phyloP scores from a whole-genome alignment of 768 basidiomycete species.

The Suillus decipiens region DNA sequence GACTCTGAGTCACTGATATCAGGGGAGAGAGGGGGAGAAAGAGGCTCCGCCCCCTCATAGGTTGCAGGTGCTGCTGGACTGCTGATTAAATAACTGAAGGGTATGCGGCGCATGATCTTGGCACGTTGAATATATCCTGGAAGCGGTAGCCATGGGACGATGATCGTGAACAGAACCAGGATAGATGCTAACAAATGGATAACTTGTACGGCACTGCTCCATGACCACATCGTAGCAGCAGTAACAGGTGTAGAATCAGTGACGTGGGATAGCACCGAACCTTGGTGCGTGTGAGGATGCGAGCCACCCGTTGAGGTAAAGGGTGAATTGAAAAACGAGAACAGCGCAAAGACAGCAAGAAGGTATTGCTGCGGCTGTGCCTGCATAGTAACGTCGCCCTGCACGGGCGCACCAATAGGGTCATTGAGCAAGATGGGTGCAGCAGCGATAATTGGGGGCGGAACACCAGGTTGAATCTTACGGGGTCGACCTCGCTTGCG shows the following conservation, averaged over 20 bases:
- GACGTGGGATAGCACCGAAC: constrained; percentile 53
- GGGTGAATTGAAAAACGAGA: constrained; percentile 84
- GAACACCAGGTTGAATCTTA: constrained; percentile 60
- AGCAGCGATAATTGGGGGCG: constrained; percentile 31
- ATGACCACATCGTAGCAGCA: constrained; percentile 37
- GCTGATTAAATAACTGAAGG: constrained; percentile 22
- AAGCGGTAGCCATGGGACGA: constrained; percentile 47
- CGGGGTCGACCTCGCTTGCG: constrained; percentile 83
- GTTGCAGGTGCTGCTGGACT: constrained; percentile 4
- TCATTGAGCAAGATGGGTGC: constrained; percentile 21
- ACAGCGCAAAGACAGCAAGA: constrained; percentile 79
- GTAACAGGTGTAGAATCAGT: constrained; percentile 22
- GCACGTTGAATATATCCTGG: constrained; percentile 22
- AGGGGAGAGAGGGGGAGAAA: constrained; percentile 32
- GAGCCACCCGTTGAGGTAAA: constrained; percentile 44
- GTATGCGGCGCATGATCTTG: constrained; percentile 29
- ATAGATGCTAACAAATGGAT: constrained; percentile 69
- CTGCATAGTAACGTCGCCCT: constrained; percentile 18
- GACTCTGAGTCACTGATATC: constrained; percentile 27
- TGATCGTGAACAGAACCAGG: constrained; percentile 59
- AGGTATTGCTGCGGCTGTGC: constrained; percentile 60
- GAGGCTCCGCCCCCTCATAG: constrained; percentile 20
- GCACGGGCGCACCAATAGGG: constrained; percentile 18
- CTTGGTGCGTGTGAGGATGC: constrained; percentile 54
- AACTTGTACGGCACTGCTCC: constrained; percentile 56